A percentile compares a stretch with the other conserved stretches of the same genome.
Evolutionary conservation across 2,329 filamentous ascomycete species (phyloP).

Genomic region (Colletotrichum incanum): DNA sequence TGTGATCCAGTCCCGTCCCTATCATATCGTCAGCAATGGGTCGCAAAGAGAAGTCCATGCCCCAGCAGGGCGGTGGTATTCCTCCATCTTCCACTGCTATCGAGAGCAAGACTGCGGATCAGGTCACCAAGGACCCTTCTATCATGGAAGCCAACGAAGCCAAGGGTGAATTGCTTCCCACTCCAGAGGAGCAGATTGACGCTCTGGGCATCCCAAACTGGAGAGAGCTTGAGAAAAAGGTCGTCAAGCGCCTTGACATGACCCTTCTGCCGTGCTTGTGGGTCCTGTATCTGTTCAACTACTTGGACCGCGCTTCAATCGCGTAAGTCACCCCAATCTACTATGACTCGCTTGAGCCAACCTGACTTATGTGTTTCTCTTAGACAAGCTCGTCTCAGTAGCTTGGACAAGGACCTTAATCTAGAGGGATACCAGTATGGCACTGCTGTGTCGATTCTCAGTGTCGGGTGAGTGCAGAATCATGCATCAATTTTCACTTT

Average conservation of each 20-base stretch:
- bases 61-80: background rate
- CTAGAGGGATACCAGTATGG: conserved; percentile 47
- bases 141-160: conserved; percentile 30
- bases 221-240: conserved; percentile 44
- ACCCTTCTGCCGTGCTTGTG: conserved; percentile 46
- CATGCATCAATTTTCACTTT: fast-evolving
- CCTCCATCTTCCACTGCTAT: background rate
- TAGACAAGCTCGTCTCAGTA: conserved; percentile 47
- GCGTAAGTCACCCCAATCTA: conserved; percentile 9
- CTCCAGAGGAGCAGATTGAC: conserved; percentile 44
- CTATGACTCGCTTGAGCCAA: fast-evolving
- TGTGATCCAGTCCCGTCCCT: background rate
- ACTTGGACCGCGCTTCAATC: conserved; percentile 45
- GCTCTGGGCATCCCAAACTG: conserved; percentile 45
- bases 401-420: conserved; percentile 47
- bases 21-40: conserved; percentile 13
- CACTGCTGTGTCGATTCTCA: conserved; percentile 48
- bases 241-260: conserved; percentile 45
- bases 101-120: background rate
- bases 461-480: conserved; percentile 43
- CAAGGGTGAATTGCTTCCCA: conserved; percentile 21
- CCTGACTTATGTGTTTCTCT: background rate
- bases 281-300: conserved; percentile 46
- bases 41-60: conserved; percentile 24
- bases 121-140: conserved; percentile 23